These are phyloP conservation scores for Circinella umbellata DNA, from an alignment of 371 early-diverging fungal genomes.

Conservation along the genomic window DNA sequence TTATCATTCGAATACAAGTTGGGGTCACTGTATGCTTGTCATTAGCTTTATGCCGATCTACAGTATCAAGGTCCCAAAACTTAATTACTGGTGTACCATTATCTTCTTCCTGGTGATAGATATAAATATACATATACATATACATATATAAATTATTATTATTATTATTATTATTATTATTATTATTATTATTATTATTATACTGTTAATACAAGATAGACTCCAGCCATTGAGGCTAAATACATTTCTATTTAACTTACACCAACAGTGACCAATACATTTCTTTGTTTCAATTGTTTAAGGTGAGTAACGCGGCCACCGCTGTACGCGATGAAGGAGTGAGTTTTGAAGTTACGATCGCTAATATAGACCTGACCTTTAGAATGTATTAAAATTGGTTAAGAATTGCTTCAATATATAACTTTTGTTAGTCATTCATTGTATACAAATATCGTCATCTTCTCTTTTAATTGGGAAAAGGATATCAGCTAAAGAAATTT, in stretches of 20 bases:
- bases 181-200: too few species aligned
- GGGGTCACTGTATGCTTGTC: conserved; percentile 52
- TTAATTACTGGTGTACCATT: conserved; percentile 63
- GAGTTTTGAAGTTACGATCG: conserved; percentile 71
- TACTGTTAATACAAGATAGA: too few species aligned
- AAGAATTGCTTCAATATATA: conserved; percentile 21
- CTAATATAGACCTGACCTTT: conserved; percentile 68
- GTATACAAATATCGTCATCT: not conserved
- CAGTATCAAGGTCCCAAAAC: conserved; percentile 83
- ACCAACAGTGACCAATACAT: conserved; percentile 73
- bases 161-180: too few species aligned
- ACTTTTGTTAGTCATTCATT: too few species aligned
- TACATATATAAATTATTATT: too few species aligned
- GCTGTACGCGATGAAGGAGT: conserved; percentile 73
- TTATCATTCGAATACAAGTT: conserved; percentile 67
- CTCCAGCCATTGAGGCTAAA: too few species aligned
- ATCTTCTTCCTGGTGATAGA: conserved; percentile 54
- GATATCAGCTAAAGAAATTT: conserved; percentile 60
- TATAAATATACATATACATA: too few species aligned
- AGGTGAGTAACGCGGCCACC: conserved; percentile 81
- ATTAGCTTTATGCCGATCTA: conserved; percentile 38
- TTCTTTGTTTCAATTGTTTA: conserved; percentile 75
- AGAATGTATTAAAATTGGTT: conserved; percentile 48
- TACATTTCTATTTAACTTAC: conserved; percentile 43
- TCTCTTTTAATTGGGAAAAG: conserved; percentile 26